A percentile compares a stretch with the other conserved stretches of the same genome.
Evolutionary conservation across 495 filamentous ascomycete species (phyloP).

Genomic region (Staphylotrichum longicolle): DNA sequence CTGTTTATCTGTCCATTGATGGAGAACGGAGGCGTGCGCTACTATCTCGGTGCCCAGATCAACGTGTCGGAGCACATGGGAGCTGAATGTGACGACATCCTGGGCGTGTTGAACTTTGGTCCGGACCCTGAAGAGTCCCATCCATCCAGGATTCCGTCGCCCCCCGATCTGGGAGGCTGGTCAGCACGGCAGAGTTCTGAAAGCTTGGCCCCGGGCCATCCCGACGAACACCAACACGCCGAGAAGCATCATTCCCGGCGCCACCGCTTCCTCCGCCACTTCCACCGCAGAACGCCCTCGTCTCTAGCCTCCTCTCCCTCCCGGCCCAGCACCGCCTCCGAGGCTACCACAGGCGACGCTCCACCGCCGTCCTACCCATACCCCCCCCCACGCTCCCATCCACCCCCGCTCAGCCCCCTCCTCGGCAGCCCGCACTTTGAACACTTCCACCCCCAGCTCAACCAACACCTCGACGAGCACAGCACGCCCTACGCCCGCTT

Average conservation of each 20-base stretch:
- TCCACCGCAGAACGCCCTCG: constrained; percentile 15
- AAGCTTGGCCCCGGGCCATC: background rate
- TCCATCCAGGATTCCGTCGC: background rate
- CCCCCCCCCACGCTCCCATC: background rate
- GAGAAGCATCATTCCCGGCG: constrained; percentile 13
- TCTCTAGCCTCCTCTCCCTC: background rate
- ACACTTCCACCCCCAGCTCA: background rate
- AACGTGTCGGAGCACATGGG: constrained; percentile 55
- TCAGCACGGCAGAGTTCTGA: constrained; percentile 1
- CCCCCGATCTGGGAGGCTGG: background rate
- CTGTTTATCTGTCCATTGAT: constrained; percentile 53
- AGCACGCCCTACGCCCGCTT: constrained; percentile 52
- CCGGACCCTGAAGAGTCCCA: constrained; percentile 8
- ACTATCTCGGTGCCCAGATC: constrained; percentile 56
- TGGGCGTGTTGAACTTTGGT: constrained; percentile 45
- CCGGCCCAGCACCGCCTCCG: constrained; percentile 8
- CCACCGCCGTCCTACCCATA: background rate
- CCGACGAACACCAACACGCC: background rate
- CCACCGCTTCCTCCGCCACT: constrained; percentile 29
- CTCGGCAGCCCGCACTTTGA: background rate
- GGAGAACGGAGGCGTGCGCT: constrained; percentile 42
- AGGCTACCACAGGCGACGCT: background rate
- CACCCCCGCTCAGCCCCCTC: background rate
- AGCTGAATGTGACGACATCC: constrained; percentile 43
- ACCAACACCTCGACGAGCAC: constrained; percentile 13